Evolutionary conservation across 2,329 filamentous ascomycete genomes (phyloP).

Genomic region (Aureobasidium sp.): DNA sequence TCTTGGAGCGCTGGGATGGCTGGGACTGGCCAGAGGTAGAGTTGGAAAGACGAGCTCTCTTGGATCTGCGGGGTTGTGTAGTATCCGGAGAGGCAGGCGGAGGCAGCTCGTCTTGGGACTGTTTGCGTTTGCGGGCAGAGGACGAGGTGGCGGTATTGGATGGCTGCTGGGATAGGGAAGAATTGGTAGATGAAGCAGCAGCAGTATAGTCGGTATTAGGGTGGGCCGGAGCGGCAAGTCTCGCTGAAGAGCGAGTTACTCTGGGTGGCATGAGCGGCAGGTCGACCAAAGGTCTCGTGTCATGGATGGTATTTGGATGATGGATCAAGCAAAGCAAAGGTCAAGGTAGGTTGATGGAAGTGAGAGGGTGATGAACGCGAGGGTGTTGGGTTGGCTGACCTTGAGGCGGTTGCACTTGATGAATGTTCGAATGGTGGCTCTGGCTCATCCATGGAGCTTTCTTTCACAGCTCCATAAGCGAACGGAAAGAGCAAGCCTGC

Average conservation of each 20-base stretch:
- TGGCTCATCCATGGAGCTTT: constrained; percentile 10
- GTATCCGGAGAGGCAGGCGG: constrained; percentile 34
- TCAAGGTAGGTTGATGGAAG: background rate
- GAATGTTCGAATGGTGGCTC: constrained; percentile 8
- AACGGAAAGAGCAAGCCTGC: constrained; percentile 2
- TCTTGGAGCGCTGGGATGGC: constrained; percentile 37
- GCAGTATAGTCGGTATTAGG: constrained; percentile 38
- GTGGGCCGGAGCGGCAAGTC: constrained; percentile 61
- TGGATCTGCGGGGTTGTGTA: constrained; percentile 32
- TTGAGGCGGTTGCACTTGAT: constrained; percentile 12
- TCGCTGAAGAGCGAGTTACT: constrained; percentile 91
- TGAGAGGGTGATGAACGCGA: constrained; percentile 2
- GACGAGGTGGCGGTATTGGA: constrained; percentile 16
- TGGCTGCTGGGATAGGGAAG: background rate
- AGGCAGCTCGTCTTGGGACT: constrained; percentile 41
- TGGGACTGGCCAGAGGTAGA: constrained; percentile 32
- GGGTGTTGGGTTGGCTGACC: constrained; percentile 12
- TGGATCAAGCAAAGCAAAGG: background rate
- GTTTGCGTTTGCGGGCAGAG: constrained; percentile 31
- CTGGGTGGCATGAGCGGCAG: constrained; percentile 79
- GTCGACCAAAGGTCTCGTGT: background rate
- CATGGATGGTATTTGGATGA: background rate
- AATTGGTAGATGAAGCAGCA: constrained; percentile 27
- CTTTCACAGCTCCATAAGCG: constrained; percentile 6
- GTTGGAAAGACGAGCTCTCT: constrained; percentile 52